These are phyloP conservation scores for Candida nanaspora DNA, from an alignment of 805 yeast genomes.

Conservation along the genomic window DNA sequence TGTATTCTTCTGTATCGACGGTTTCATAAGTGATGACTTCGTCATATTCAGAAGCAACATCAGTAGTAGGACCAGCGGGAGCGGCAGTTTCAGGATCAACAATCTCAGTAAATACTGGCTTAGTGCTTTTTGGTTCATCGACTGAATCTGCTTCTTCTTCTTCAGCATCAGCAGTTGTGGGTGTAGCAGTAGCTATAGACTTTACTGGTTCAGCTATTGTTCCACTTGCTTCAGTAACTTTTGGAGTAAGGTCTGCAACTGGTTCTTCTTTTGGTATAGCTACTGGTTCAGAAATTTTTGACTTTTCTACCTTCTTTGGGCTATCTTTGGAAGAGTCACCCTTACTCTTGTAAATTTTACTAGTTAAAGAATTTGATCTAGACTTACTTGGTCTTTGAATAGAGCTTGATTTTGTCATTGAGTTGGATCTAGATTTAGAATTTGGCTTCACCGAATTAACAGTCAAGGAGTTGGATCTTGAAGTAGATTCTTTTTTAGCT, in stretches of 20 bases:
- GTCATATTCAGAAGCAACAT: slow-evolving; percentile 15
- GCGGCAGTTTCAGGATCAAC: slow-evolving; percentile 7
- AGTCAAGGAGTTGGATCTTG: slow-evolving; percentile 36
- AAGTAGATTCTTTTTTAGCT: slow-evolving; percentile 22
- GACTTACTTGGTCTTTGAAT: background rate
- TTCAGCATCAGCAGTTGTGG: slow-evolving; percentile 4
- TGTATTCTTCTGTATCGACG: slow-evolving; percentile 40
- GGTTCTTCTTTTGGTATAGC: slow-evolving; percentile 1
- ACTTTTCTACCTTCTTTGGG: slow-evolving; percentile 1
- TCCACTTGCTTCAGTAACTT: slow-evolving; percentile 15
- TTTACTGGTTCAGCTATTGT: slow-evolving; percentile 3
- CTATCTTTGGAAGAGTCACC: background rate
- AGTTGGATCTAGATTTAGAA: slow-evolving; percentile 3
- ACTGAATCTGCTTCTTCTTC: slow-evolving; percentile 3
- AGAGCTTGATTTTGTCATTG: too few relatives aligned
- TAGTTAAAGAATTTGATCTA: slow-evolving; percentile 16
- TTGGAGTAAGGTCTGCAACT: slow-evolving; percentile 22
- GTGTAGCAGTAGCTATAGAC: slow-evolving; percentile 1
- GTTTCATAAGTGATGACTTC: slow-evolving; percentile 39
- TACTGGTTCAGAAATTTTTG: slow-evolving; percentile 7
- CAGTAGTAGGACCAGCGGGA: slow-evolving; percentile 3
- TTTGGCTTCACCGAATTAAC: slow-evolving; percentile 8
- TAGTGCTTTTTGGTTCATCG: slow-evolving; percentile 3
- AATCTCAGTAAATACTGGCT: slow-evolving; percentile 25
- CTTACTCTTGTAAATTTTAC: background rate